Percentiles rank a stretch among this genome's conserved stretches.
These are phyloP conservation scores for Microthyrium microscopicum DNA, from an alignment of 2,329 filamentous ascomycete species.

Conservation along the genomic window DNA sequence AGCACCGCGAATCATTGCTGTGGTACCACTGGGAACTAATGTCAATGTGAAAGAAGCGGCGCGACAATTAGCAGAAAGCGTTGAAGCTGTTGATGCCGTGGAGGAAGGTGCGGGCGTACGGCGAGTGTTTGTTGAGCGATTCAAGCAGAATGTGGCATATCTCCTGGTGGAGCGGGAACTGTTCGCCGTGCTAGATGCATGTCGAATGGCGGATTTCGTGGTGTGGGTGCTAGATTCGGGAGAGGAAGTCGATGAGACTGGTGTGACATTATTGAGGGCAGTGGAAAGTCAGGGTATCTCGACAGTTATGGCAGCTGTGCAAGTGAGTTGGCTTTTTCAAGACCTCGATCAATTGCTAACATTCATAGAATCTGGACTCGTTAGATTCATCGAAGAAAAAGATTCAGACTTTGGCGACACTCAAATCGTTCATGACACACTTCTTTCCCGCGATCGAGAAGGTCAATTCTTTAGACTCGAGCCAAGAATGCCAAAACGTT, in stretches of 20 bases:
- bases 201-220: slow-evolving; percentile 79
- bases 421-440: slow-evolving; percentile 85
- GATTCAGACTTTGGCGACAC: slow-evolving; percentile 57
- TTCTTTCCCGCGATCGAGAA: slow-evolving; percentile 91
- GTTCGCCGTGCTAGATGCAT: slow-evolving; percentile 65
- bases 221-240: slow-evolving; percentile 69
- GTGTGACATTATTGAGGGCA: slow-evolving; percentile 69
- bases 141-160: slow-evolving; percentile 90
- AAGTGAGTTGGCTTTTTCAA: slow-evolving; percentile 19
- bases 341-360: not conserved
- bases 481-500: slow-evolving; percentile 81
- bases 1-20: slow-evolving; percentile 72
- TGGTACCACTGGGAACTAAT: slow-evolving; percentile 68
- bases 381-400: slow-evolving; percentile 67
- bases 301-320: slow-evolving; percentile 73
- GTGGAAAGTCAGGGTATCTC: slow-evolving; percentile 91
- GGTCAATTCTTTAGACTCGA: slow-evolving; percentile 70
- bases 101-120: slow-evolving; percentile 27
- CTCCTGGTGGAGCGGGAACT: slow-evolving; percentile 58
- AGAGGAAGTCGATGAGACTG: slow-evolving; percentile 68
- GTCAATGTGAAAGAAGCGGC: slow-evolving; percentile 53
- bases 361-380: slow-evolving; percentile 43
- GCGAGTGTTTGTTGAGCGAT: slow-evolving; percentile 64
- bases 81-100: slow-evolving; percentile 50
- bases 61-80: slow-evolving; percentile 53